Conservation (phyloP, 2,329 filamentous ascomycete genomes). For the Karstenula rhodostoma region DNA sequence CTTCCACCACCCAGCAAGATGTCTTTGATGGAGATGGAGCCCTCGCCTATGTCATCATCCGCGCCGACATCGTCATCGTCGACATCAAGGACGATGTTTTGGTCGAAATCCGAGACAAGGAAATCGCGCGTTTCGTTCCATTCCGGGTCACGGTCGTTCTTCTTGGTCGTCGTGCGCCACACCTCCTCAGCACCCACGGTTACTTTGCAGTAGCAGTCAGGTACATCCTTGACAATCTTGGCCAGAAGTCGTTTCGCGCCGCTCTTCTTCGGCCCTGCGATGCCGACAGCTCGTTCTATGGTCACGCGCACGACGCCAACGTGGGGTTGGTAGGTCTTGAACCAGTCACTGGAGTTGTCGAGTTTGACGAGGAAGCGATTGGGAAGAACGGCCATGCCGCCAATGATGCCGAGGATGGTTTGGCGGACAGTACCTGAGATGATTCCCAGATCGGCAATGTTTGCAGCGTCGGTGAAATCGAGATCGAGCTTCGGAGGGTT, state of each 20-base stretch:
- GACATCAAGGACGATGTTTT: slow-evolving; percentile 53
- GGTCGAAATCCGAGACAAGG: slow-evolving; percentile 56
- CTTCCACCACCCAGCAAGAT: slow-evolving; percentile 54
- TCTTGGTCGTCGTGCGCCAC: slow-evolving; percentile 55
- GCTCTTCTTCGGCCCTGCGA: slow-evolving; percentile 51
- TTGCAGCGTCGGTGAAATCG: slow-evolving; percentile 58
- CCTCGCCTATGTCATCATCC: slow-evolving; percentile 58
- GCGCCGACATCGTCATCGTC: slow-evolving; percentile 55
- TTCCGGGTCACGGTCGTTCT: slow-evolving; percentile 53
- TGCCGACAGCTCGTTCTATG: slow-evolving; percentile 51
- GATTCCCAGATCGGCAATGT: slow-evolving; percentile 54
- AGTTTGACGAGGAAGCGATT: slow-evolving; percentile 61
- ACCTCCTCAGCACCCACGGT: slow-evolving; percentile 54
- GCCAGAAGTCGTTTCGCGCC: slow-evolving; percentile 51
- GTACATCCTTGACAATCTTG: slow-evolving; percentile 57
- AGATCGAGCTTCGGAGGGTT: slow-evolving; percentile 57
- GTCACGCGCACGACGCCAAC: slow-evolving; percentile 56
- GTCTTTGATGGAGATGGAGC: slow-evolving; percentile 51
- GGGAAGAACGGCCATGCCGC: slow-evolving; percentile 57
- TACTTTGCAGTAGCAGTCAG: slow-evolving; percentile 58
- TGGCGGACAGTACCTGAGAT: slow-evolving; percentile 56
- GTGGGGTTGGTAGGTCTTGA: slow-evolving; percentile 57
- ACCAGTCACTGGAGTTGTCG: slow-evolving; percentile 57
- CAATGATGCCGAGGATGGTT: slow-evolving; percentile 55
- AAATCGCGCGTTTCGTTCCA: slow-evolving; percentile 62